Evolutionary conservation across 139 green algal species (phyloP), one percentile per base, ranked within the genome.

Genomic region (Yamagishiella unicocca): DNA sequence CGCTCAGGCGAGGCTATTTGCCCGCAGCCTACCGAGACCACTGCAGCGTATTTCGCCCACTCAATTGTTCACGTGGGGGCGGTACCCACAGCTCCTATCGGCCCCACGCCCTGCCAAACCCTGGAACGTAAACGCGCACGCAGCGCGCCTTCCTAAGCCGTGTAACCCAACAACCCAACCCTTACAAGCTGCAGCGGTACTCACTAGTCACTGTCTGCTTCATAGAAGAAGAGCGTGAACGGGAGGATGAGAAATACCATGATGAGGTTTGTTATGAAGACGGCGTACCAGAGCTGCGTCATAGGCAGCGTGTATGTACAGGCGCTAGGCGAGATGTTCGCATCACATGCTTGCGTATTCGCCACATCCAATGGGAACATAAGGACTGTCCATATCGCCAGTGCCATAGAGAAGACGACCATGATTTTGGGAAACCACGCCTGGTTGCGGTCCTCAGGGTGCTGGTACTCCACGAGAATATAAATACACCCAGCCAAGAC

Each of bases 181-280:
- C n/a, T n/a, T n/a, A n/a, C n/a, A n/a, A n/a, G n/a, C n/a, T n/a
- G n/a, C n/a, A n/a, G n/a, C n/a, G n/a, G n/a, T n/a, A n/a, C 88
- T 89, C 37, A 98, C 95, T 93, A 93, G 17, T 99, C 97, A 43
- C 89, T 94, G 91, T 99, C 97, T 0, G 92, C 95, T 91, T 99
- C 98, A 76, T 99, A 99, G 92, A 97, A 99, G 89, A 99, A 99
- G 33, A 99, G 90, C 27, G 95, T 95, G 93, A 99, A 99, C 22
- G 97, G 97, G 61, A 98, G 95, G 75, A 98, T 87, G 21, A 96
- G 70, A 64, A 96, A 98, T 21, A 95, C 91, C 35, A 99, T 81
- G 31, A 98, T 90, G 22, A 96, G 92, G 80, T 93, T 97, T 9
- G 88, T 71, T 42, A 99, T 98, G 93, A 98, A 98, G 21, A 95